A percentile compares a stretch with the other conserved stretches of the same genome.
Evolutionary conservation across 768 basidiomycete species (phyloP).

Genomic region (Lentinula boryana): DNA sequence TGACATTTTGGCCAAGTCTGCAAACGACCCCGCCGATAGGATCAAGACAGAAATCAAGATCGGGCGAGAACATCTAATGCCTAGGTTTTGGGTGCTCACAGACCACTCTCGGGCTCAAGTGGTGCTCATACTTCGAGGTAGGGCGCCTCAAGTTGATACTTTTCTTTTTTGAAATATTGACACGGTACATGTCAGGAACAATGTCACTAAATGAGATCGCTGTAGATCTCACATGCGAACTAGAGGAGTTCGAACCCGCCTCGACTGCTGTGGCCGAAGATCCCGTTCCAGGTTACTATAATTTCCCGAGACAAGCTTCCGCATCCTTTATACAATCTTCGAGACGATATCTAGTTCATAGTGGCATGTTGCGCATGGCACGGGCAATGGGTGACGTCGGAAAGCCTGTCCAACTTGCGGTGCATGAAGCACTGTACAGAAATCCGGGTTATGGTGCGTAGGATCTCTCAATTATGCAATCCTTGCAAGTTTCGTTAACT

Average conservation of each 20-base stretch:
- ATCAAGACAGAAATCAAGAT: slow-evolving; percentile 33
- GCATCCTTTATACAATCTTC: slow-evolving; percentile 14
- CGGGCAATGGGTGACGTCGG: slow-evolving; percentile 71
- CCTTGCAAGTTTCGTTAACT: background rate
- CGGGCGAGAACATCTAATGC: slow-evolving; percentile 67
- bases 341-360: slow-evolving; percentile 58
- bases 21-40: slow-evolving; percentile 18
- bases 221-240: slow-evolving; percentile 79
- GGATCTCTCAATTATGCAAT: slow-evolving; percentile 6
- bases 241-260: slow-evolving; percentile 58
- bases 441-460: slow-evolving; percentile 69
- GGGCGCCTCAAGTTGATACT: slow-evolving; percentile 5
- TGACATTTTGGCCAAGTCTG: slow-evolving; percentile 74
- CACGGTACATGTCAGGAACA: slow-evolving; percentile 40
- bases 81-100: slow-evolving; percentile 81
- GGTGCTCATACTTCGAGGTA: slow-evolving; percentile 69
- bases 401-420: slow-evolving; percentile 72
- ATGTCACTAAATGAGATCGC: slow-evolving; percentile 87
- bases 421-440: slow-evolving; percentile 58
- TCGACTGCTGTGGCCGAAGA: slow-evolving; percentile 19
- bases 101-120: slow-evolving; percentile 72
- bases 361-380: slow-evolving; percentile 78
- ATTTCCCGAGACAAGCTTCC: slow-evolving; percentile 23
- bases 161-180: background rate
- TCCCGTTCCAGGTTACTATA: slow-evolving; percentile 29